Evolutionary conservation across 805 yeast genomes (phyloP), one percentile per base, ranked within the genome.

Genomic region (Candida qinlingensis): DNA sequence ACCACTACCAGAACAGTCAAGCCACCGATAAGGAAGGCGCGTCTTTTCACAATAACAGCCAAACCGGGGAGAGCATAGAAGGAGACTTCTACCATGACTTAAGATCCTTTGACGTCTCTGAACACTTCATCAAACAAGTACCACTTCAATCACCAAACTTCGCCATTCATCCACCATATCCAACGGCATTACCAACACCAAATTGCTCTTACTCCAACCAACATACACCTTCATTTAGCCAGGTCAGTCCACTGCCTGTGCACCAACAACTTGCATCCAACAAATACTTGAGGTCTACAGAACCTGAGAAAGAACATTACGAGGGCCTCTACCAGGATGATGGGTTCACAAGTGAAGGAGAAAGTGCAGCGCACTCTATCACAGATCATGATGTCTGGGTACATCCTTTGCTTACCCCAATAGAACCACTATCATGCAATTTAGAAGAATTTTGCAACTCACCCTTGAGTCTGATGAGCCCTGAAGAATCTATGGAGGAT

Each of bases 391-490:
- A 34, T 5, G 13, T 6, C 3, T 47, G 50, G 50, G 7, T 43
- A 4, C 30, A 44, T 34, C 44, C 50, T 9, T n/a, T 47, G 12
- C 31, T 47, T 10, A 47, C 50, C 7, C 47, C 50, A 11, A 43
- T 36, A 7, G 47, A 43, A 12, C 42, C 47, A 10, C 31, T 36
- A 5, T 26, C 42, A 4, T 43, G 30, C 27, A 30, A 37, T 12
- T 19, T 43, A 30, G 42, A 37, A n/a, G 41, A 25, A 6, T 27
- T 34, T 9, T 40, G 40, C 11, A 39, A 41, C 27, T 37, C 47
- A 13, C n/a, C 42, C 8, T 13, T 39, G 36, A 41, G 31, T 10
- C 12, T 29, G 7, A 11, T 28, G 19, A 26, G 31, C 33, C 12
- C 37, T 37, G 39, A 37, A 12, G 19, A 19, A 19, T 19, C 19